Percentiles rank a stretch among this genome's conserved stretches.
Evolutionary conservation across 116 monocot genomes (phyloP).

Genomic region (Trichopus zeylanicus): DNA sequence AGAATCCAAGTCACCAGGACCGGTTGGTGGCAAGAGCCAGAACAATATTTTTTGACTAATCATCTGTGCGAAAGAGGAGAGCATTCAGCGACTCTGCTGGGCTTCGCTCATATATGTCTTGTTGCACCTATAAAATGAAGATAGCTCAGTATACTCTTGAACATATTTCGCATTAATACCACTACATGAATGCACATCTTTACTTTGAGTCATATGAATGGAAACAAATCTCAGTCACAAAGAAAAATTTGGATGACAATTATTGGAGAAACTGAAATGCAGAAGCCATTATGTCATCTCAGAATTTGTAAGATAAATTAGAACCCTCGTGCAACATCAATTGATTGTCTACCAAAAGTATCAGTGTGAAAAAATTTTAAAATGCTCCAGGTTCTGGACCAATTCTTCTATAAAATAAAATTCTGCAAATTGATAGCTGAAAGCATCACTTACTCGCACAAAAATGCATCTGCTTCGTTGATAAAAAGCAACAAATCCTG

Average conservation of each 20-base stretch:
- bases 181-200: background rate
- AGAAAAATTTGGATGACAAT: background rate
- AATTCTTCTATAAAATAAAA: background rate
- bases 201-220: background rate
- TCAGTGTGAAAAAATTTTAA: no score
- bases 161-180: background rate
- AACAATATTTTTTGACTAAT: conserved; percentile 15
- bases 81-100: conserved; percentile 16
- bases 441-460: conserved; percentile 10
- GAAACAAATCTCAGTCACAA: no score
- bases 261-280: background rate
- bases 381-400: background rate
- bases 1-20: conserved; percentile 13
- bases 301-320: no score
- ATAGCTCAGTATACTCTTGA: background rate
- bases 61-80: conserved; percentile 16
- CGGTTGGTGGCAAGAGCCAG: conserved; percentile 9
- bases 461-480: conserved; percentile 13
- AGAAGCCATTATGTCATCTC: background rate
- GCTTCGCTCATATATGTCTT: conserved; percentile 19
- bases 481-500: conserved; percentile 13
- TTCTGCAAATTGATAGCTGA: background rate
- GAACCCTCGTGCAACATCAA: no score
- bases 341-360: no score
- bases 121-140: conserved; percentile 7